phyloP scores from a whole-genome alignment of 768 basidiomycete species.

The Russula ochroleuca region DNA sequence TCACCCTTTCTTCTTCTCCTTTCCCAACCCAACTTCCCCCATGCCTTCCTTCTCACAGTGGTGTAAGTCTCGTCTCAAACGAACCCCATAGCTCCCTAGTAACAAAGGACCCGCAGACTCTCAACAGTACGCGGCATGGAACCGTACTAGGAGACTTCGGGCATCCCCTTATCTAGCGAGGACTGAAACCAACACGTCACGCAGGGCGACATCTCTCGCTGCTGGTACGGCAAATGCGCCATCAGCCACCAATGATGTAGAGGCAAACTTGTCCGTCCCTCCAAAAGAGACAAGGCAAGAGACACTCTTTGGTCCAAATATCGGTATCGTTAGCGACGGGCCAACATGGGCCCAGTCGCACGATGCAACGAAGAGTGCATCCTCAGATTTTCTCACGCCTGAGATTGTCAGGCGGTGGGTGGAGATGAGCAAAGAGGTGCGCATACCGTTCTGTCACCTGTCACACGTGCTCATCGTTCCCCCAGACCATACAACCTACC shows the following conservation, averaged over 20 bases:
- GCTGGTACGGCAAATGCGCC: slow-evolving; percentile 31
- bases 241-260: slow-evolving; percentile 27
- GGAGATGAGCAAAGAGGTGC: slow-evolving; percentile 80
- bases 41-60: slow-evolving; percentile 36
- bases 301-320: slow-evolving; percentile 87
- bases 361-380: slow-evolving; percentile 53
- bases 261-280: slow-evolving; percentile 36
- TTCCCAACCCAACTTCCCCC: slow-evolving; percentile 8
- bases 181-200: slow-evolving; percentile 46
- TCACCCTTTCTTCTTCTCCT: slow-evolving; percentile 6
- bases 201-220: slow-evolving; percentile 49
- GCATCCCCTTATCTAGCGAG: slow-evolving; percentile 50
- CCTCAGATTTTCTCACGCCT: slow-evolving; percentile 70
- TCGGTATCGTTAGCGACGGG: slow-evolving; percentile 66
- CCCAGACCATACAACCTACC: slow-evolving; percentile 72
- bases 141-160: slow-evolving; percentile 51
- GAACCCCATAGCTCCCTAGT: slow-evolving; percentile 25
- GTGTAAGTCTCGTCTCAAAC: slow-evolving; percentile 35
- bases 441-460: slow-evolving; percentile 15
- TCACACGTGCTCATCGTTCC: not conserved
- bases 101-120: slow-evolving; percentile 36
- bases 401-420: slow-evolving; percentile 83
- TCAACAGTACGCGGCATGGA: slow-evolving; percentile 54
- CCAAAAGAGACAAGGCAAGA: slow-evolving; percentile 57
- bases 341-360: slow-evolving; percentile 65